Evolutionary conservation across 768 basidiomycete genomes (phyloP), one percentile per base, ranked within the genome.

Genomic region (Leucocoprinus birnbaumii): DNA sequence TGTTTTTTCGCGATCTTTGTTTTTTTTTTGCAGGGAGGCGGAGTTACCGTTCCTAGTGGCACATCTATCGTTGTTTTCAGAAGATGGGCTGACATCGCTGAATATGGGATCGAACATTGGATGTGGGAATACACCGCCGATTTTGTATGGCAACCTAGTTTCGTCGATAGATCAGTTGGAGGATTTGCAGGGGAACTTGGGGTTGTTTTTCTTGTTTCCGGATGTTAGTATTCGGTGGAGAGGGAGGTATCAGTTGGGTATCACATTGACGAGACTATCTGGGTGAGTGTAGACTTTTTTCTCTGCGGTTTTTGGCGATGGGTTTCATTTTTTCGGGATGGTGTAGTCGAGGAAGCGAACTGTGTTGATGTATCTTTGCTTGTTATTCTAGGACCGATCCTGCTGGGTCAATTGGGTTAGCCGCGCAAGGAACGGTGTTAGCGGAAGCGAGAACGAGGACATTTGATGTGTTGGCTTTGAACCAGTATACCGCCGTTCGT

Each of bases 41-140:
- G 94, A 95, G 63, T 75, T 94, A 41, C 91, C 91, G 3, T 97
- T 94, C 70, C 79, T 97, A 42, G 79, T 95, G 59, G 89, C 91
- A 26, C 87, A 93, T 63, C 72, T 94, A 49, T 87, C 90, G 3
- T 69, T 96, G 27, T 85, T 80, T 65, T 82, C 83, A 25, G 85
- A 76, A 21, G 87, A 91, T 58, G 92, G 90, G 14, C 62, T 70
- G 46, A 77, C 76, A 22, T 67, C 82, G 18, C 65, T 91, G 66
- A 86, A 91, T 61, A 78, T 83, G 71, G 82, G 81, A n/a, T 77
- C 82, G 21, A 76, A 79, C 5, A 79, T 81, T 37, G 78, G 78
- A 58, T 68, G 76, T 55, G 69, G 73, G 55, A 66, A 76, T 48
- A 67, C 82, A 24, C 79, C 80, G 48, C 79, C 85, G 37, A 73